These are phyloP conservation scores for Dioscorea zingiberensis DNA, from an alignment of 106 monocot genomes.

Conservation along the genomic window DNA sequence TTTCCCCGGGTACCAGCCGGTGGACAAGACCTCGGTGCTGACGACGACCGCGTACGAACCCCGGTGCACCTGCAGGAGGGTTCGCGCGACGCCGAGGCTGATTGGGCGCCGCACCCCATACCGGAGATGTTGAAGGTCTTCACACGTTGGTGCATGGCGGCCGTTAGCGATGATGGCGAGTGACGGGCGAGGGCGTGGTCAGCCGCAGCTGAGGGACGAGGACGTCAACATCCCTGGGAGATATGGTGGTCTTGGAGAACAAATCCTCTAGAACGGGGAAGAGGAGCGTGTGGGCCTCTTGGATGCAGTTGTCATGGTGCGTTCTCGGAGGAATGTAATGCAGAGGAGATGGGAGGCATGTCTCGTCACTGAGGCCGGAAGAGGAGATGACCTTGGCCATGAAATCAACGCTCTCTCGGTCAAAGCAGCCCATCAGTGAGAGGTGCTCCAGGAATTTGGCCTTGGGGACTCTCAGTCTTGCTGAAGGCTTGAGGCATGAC, in stretches of 20 bases:
- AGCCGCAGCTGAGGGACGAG: constrained; percentile 50
- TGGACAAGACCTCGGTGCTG: constrained; percentile 13
- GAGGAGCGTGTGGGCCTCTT: background rate
- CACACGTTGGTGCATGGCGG: constrained; percentile 35
- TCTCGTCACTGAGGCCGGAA: constrained; percentile 25
- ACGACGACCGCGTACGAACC: background rate
- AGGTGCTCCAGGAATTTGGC: constrained; percentile 53
- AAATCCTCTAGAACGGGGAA: background rate
- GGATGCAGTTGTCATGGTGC: background rate
- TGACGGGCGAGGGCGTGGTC: constrained; percentile 50
- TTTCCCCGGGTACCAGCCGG: constrained; percentile 35
- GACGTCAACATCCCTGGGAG: constrained; percentile 44
- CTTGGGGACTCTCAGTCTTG: constrained; percentile 39
- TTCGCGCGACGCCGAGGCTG: constrained; percentile 35
- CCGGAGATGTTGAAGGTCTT: constrained; percentile 46
- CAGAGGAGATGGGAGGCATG: constrained; percentile 7
- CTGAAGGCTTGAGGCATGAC: constrained; percentile 33
- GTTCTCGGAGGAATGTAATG: constrained; percentile 14
- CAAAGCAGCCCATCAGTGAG: background rate
- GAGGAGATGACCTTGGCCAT: constrained; percentile 2
- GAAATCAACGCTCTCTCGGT: constrained; percentile 2
- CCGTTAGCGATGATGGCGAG: constrained; percentile 45
- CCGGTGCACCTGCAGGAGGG: constrained; percentile 12
- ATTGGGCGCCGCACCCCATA: constrained; percentile 54
- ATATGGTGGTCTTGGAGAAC: constrained; percentile 15